Base-by-base conservation (phyloP, 2,329 filamentous ascomycete species). In the Cyphellophora europaea region DNA sequence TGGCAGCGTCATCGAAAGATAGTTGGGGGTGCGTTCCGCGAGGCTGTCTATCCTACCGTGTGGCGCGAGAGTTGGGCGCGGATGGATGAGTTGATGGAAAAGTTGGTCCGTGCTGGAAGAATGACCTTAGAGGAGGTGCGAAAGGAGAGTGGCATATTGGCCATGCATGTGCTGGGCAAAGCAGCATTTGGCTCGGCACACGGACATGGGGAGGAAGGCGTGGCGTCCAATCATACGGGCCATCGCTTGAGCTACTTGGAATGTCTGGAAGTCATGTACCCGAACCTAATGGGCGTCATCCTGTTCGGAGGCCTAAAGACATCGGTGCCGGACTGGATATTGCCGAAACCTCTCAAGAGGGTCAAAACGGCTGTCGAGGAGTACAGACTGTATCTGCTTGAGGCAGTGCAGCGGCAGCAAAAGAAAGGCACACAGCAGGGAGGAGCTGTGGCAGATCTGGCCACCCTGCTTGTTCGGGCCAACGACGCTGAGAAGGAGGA, bases 1-100 rank as follows among this genome's bases (percentile, higher is more conserved):
- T 67, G 65, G 64, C 43, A 55, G n/a, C 55, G 61, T 17, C 64
- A 68, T 35, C 54, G 65, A 6, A 59, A 56, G 32, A 50, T 65
- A 14, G 61, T 57, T 3, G 57, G 59, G 3, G 53, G 59, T 0
- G 53, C 56, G 5, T 67, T 69, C 48, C 65, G 61, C 27, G 63
- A 69, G 38, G 53, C 56, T 27, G 61, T 57, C 25, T 62, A 57
- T 19, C 41, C 41, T 4, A 40, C 58, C 3, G 63, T 67, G 3
- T 65, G 61, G 59, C 35, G 47, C 4, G 57, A 61, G 40, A 45
- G 54, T 11, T 32, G 56, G 10, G 41, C 40, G 2, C 59, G 63
- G 38, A 44, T 52, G 1, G 37, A 31, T 5, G 50, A 55, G 15
- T 56, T 62, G 57, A 30, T 53, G 1, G 16, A 19, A 23, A 47